Conservation (phyloP, 1,284 basidiomycete genomes). For the Rhodotorula mucilaginosa region DNA sequence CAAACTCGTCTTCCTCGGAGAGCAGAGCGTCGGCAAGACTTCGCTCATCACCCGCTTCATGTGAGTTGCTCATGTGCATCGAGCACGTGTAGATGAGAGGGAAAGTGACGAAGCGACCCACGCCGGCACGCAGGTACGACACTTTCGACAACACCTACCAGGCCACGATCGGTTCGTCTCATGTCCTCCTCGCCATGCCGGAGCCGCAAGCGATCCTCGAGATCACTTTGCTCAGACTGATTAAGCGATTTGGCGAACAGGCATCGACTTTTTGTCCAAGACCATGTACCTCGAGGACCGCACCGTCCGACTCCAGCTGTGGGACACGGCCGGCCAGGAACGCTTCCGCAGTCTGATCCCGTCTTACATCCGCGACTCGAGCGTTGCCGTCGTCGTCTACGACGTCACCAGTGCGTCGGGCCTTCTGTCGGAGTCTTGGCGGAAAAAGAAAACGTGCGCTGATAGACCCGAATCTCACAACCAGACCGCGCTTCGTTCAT, state of each 20-base stretch:
- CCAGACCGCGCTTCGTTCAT: slow-evolving; percentile 92
- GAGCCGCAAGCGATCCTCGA: neutral
- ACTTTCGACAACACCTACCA: slow-evolving; percentile 99
- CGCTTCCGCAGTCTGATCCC: slow-evolving; percentile 97
- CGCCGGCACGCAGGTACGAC: slow-evolving; percentile 74
- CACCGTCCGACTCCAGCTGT: slow-evolving; percentile 94
- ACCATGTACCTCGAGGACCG: slow-evolving; percentile 99
- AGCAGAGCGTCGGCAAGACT: slow-evolving; percentile 79
- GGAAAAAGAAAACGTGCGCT: neutral
- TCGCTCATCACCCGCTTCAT: slow-evolving; percentile 90
- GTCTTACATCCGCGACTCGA: slow-evolving; percentile 97
- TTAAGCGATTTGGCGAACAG: slow-evolving; percentile 4
- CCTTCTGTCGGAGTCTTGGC: no score
- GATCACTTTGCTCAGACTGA: neutral
- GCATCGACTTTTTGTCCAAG: slow-evolving; percentile 97
- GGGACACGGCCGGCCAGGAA: slow-evolving; percentile 99
- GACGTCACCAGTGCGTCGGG: slow-evolving; percentile 87
- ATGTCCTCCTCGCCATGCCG: neutral
- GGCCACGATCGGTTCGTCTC: slow-evolving; percentile 78
- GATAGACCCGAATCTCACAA: neutral
- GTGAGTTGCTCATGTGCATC: slow-evolving; percentile 17
- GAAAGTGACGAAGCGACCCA: no score
- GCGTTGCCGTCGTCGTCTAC: slow-evolving; percentile 96
- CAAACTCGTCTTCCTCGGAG: slow-evolving; percentile 81
- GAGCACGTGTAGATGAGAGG: no score